These are phyloP conservation scores for Ophiosphaerella narmari DNA, from an alignment of 2,329 filamentous ascomycete genomes.

Conservation along the genomic window DNA sequence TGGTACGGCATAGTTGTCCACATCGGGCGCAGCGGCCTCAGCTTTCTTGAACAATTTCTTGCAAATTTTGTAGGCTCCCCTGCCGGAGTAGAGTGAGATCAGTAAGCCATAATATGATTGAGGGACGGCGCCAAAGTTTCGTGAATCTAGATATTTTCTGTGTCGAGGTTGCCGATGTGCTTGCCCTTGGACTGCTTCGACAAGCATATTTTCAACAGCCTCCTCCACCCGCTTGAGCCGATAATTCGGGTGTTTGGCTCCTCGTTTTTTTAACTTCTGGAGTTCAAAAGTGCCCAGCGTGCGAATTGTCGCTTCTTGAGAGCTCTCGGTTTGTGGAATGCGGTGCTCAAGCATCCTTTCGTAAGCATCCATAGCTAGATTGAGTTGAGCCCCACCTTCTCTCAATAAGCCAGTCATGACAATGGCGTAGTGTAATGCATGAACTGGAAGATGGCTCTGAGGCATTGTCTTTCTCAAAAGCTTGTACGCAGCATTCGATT, in stretches of 20 bases:
- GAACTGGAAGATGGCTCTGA: slow-evolving; percentile 49
- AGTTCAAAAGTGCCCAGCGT: slow-evolving; percentile 30
- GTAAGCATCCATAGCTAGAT: slow-evolving; percentile 58
- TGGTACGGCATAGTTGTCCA: slow-evolving; percentile 23
- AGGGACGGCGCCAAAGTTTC: slow-evolving; percentile 50
- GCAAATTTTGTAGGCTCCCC: slow-evolving; percentile 51
- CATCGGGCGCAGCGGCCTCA: slow-evolving; percentile 17
- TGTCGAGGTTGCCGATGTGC: slow-evolving; percentile 32
- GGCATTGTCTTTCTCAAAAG: slow-evolving; percentile 59
- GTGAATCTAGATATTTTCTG: slow-evolving; percentile 24
- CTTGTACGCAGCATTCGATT: slow-evolving; percentile 60
- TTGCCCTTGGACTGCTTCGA: slow-evolving; percentile 31
- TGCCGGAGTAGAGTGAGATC: slow-evolving; percentile 59
- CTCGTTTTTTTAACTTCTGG: slow-evolving; percentile 14
- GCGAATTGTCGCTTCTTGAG: slow-evolving; percentile 47
- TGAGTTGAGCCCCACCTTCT: slow-evolving; percentile 39
- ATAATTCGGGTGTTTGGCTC: slow-evolving; percentile 14
- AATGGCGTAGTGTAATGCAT: slow-evolving; percentile 59
- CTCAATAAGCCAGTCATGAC: slow-evolving; percentile 57
- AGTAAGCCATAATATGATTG: slow-evolving; percentile 60
- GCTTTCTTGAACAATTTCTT: slow-evolving; percentile 34
- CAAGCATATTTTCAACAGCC: slow-evolving; percentile 31
- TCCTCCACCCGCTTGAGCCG: slow-evolving; percentile 33
- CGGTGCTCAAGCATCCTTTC: slow-evolving; percentile 47
- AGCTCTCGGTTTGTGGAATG: slow-evolving; percentile 49